These are phyloP conservation scores for Fusarium newnesense DNA, from an alignment of 2,329 filamentous ascomycete species.

Conservation along the genomic window DNA sequence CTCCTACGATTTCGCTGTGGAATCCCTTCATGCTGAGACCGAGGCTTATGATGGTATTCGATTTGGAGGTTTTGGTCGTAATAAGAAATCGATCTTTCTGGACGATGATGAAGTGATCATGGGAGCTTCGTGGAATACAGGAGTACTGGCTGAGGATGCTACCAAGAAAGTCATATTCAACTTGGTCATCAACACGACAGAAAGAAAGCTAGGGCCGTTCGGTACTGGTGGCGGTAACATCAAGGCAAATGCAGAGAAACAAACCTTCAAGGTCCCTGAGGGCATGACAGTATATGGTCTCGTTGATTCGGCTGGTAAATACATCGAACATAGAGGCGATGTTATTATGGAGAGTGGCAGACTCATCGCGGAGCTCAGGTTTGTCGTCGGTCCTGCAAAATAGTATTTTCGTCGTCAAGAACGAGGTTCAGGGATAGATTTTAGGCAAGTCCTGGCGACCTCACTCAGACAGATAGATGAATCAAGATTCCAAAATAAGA, in stretches of 20 bases:
- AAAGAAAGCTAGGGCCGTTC: not conserved
- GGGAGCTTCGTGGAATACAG: not conserved
- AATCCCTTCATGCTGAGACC: not conserved
- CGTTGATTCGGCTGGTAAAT: not conserved
- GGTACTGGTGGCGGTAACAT: rapidly evolving
- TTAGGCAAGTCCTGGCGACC: too few species aligned
- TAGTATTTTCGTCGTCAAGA: rapidly evolving
- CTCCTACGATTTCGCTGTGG: not conserved
- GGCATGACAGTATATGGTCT: not conserved
- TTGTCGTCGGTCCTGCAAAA: rapidly evolving
- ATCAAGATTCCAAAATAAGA: too few species aligned
- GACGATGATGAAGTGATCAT: not conserved
- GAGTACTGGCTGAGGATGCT: not conserved
- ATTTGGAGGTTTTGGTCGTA: not conserved
- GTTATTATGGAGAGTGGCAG: not conserved
- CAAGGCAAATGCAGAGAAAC: too few species aligned
- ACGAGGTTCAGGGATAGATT: too few species aligned
- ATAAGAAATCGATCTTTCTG: not conserved
- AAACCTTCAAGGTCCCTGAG: not conserved
- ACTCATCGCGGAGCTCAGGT: not conserved
- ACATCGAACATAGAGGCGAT: not conserved
- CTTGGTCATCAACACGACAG: not conserved
- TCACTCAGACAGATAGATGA: too few species aligned
- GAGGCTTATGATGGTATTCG: not conserved
- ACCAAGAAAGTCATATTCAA: not conserved